Percentiles rank a stretch among this genome's conserved stretches.
These are phyloP conservation scores for Raffaelea deltoideospora DNA, from an alignment of 2,329 filamentous ascomycete species.

Conservation along the genomic window DNA sequence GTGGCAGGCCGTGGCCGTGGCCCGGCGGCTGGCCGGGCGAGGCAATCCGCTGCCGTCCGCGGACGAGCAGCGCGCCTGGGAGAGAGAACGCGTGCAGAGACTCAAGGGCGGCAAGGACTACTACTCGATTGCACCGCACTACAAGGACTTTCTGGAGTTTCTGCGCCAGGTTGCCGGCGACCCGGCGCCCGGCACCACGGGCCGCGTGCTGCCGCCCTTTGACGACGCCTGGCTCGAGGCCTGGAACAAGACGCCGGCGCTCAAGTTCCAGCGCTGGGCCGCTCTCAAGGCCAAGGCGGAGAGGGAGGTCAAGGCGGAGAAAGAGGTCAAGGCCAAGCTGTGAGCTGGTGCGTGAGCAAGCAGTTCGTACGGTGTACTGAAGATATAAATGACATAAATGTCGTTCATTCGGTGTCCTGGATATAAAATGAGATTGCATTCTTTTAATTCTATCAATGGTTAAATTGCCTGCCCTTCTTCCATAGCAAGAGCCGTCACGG, in stretches of 20 bases:
- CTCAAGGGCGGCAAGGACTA: conserved; percentile 43
- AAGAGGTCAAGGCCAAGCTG: too few species aligned
- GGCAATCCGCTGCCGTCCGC: conserved; percentile 28
- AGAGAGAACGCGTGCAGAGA: conserved; percentile 33
- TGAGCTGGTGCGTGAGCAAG: too few species aligned
- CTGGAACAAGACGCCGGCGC: background rate
- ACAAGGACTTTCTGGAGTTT: conserved; percentile 48
- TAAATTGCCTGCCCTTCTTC: too few species aligned
- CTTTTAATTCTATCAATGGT: too few species aligned
- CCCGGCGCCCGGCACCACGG: background rate
- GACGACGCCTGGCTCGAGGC: conserved; percentile 1
- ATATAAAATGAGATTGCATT: too few species aligned
- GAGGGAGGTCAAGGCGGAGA: too few species aligned
- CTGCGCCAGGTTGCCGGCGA: conserved; percentile 33
- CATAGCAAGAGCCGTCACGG: too few species aligned
- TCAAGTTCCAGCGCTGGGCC: background rate
- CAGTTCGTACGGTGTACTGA: too few species aligned
- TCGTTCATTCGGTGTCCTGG: too few species aligned
- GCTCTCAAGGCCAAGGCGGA: too few species aligned
- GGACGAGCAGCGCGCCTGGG: conserved; percentile 39
- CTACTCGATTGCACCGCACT: conserved; percentile 41
- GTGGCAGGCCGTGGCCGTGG: conserved; percentile 49
- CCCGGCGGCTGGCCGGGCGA: conserved; percentile 39
- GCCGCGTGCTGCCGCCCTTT: conserved; percentile 1
- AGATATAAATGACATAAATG: too few species aligned